Evolutionary conservation across 2,329 filamentous ascomycete species (phyloP).

Genomic region (Aspergillus awamori): DNA sequence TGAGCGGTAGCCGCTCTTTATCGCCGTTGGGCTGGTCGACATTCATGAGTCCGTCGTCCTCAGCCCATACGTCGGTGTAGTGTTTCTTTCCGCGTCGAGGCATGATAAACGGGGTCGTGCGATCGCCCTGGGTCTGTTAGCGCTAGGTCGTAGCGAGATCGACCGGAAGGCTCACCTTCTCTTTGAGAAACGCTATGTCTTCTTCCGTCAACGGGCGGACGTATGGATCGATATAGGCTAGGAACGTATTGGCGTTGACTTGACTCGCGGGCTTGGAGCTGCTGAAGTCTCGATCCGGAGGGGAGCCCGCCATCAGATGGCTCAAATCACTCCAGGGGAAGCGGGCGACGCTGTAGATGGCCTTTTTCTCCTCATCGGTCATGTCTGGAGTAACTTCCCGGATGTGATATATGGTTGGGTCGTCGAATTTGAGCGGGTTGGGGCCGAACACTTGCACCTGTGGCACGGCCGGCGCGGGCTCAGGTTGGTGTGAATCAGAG

Average conservation of each 20-base stretch:
- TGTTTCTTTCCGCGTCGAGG: conserved; percentile 81
- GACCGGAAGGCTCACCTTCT: conserved; percentile 59
- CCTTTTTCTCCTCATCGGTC: conserved; percentile 80
- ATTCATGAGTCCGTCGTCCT: conserved; percentile 82
- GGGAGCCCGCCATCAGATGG: conserved; percentile 83
- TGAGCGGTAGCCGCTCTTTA: conserved; percentile 70
- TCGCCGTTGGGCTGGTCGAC: conserved; percentile 67
- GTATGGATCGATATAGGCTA: conserved; percentile 88
- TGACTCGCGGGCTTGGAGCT: conserved; percentile 91
- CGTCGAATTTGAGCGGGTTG: conserved; percentile 85
- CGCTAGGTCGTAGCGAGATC: conserved; percentile 1
- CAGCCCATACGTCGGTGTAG: conserved; percentile 90
- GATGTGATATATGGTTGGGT: conserved; percentile 95
- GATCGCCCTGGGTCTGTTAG: conserved; percentile 63
- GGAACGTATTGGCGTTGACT: conserved; percentile 90
- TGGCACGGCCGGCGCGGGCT: conserved; percentile 62
- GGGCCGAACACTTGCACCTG: conserved; percentile 89
- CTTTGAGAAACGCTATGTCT: conserved; percentile 87
- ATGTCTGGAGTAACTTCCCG: conserved; percentile 72
- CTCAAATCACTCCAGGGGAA: conserved; percentile 81
- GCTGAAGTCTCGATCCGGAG: conserved; percentile 94
- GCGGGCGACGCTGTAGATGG: conserved; percentile 82
- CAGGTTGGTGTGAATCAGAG: conserved; percentile 61
- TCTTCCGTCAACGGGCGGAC: conserved; percentile 89
- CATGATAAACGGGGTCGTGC: conserved; percentile 80